Conservation (phyloP, 2,329 filamentous ascomycete genomes). For the Arthroderma sp. region DNA sequence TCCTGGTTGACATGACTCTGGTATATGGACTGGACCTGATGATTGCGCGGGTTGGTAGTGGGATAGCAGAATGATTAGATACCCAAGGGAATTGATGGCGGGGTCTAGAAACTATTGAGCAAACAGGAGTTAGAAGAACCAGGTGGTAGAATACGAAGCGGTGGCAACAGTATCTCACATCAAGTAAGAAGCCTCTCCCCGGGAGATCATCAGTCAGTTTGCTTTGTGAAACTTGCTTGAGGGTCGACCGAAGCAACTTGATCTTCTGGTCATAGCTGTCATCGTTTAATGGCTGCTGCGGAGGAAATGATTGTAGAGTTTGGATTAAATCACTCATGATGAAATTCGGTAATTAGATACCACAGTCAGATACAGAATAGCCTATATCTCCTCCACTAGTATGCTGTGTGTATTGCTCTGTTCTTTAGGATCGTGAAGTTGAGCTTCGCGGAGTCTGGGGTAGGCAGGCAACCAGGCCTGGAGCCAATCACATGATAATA, state of each 20-base stretch:
- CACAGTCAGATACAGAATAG: too few species aligned
- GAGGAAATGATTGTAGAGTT: slow-evolving; percentile 26
- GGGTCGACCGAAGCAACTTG: slow-evolving; percentile 22
- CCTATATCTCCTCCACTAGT: too few species aligned
- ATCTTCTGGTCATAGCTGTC: slow-evolving; percentile 33
- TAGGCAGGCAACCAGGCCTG: too few species aligned
- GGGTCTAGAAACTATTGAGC: slow-evolving; percentile 35
- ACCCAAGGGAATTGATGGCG: slow-evolving; percentile 45
- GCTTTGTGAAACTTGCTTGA: slow-evolving; percentile 25
- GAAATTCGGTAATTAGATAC: too few species aligned
- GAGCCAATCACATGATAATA: too few species aligned
- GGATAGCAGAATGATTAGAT: slow-evolving; percentile 41
- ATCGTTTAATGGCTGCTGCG: slow-evolving; percentile 25
- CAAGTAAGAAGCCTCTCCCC: slow-evolving; percentile 22
- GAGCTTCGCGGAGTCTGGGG: too few species aligned
- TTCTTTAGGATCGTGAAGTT: too few species aligned
- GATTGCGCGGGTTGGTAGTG: slow-evolving; percentile 31
- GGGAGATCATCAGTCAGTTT: slow-evolving; percentile 19
- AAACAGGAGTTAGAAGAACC: not conserved
- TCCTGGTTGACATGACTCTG: slow-evolving; percentile 31
- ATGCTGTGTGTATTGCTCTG: too few species aligned
- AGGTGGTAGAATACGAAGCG: not conserved
- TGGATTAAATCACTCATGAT: not conserved
- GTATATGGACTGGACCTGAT: slow-evolving; percentile 21
- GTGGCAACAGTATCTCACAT: slow-evolving; percentile 16